Evolutionary conservation across 768 basidiomycete species (phyloP).

Genomic region (Chalciporus chontae): DNA sequence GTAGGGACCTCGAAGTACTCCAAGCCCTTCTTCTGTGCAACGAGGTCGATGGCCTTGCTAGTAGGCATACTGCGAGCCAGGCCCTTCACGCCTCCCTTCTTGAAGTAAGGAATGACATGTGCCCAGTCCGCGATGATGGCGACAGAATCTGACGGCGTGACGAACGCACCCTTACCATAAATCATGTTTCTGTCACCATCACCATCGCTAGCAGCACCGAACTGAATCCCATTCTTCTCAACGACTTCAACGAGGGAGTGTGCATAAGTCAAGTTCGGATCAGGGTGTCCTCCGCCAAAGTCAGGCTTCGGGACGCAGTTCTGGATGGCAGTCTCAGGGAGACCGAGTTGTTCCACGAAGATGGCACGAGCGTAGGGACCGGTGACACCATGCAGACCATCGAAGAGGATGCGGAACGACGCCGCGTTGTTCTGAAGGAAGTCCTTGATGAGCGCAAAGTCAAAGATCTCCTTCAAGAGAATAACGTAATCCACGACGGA

Average conservation of each 20-base stretch:
- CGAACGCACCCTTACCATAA: conserved; percentile 96
- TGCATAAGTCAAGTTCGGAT: conserved; percentile 97
- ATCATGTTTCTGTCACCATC: conserved; percentile 99
- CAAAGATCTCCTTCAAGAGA: conserved; percentile 87
- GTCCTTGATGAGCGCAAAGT: conserved; percentile 85
- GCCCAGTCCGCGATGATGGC: conserved; percentile 99
- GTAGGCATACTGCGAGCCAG: conserved; percentile 98
- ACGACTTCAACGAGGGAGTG: conserved; percentile 91
- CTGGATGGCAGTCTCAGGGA: conserved; percentile 78
- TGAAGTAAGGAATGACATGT: conserved; percentile 88
- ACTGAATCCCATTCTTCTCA: conserved; percentile 79
- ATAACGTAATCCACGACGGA: conserved; percentile 86
- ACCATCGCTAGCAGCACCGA: conserved; percentile 96
- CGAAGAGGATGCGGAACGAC: conserved; percentile 87
- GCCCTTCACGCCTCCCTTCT: conserved; percentile 86
- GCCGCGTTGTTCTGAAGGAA: conserved; percentile 72
- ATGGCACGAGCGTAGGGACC: conserved; percentile 93
- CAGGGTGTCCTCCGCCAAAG: conserved; percentile 97
- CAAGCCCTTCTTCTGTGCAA: conserved; percentile 89
- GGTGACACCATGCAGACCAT: conserved; percentile 94
- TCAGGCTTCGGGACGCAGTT: conserved; percentile 91
- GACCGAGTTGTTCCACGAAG: conserved; percentile 77
- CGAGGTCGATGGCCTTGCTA: conserved; percentile 92
- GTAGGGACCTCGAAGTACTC: conserved; percentile 97
- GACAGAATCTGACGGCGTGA: conserved; percentile 96